Conservation (phyloP, 495 filamentous ascomycete genomes). For the Aspergillus coremiiformis region DNA sequence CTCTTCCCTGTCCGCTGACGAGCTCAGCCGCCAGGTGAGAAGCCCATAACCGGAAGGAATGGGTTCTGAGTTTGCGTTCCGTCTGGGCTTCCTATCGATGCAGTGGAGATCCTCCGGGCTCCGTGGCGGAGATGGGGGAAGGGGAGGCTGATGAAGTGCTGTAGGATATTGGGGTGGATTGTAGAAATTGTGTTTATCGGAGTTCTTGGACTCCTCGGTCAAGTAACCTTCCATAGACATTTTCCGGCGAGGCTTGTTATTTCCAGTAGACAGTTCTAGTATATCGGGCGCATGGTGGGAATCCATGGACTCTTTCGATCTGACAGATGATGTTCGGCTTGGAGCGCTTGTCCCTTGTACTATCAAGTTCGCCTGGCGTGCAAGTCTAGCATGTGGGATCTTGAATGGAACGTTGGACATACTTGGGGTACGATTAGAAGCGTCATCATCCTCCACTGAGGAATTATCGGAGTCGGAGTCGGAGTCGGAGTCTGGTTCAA, state of each 20-base stretch:
- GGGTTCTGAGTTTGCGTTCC: constrained; percentile 19
- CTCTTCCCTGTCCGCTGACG: constrained; percentile 26
- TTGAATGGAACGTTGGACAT: constrained; percentile 5
- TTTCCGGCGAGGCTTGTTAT: constrained; percentile 14
- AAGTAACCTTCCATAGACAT: constrained; percentile 15
- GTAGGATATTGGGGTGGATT: constrained; percentile 20
- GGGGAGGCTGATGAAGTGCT: constrained; percentile 18
- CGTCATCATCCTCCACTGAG: constrained; percentile 20
- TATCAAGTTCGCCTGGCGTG: constrained; percentile 7
- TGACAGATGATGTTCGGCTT: constrained; percentile 18
- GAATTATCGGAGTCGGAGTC: constrained; percentile 16
- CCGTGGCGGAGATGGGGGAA: constrained; percentile 34
- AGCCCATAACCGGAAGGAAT: constrained; percentile 58
- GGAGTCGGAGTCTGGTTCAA: constrained; percentile 25
- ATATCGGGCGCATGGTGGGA: constrained; percentile 15
- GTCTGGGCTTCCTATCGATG: constrained; percentile 18
- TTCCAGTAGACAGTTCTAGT: constrained; percentile 23
- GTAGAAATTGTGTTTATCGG: constrained; percentile 16
- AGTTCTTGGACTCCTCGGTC: constrained; percentile 10
- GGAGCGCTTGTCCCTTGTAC: constrained; percentile 10
- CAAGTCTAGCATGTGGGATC: constrained; percentile 1
- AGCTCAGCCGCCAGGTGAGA: constrained; percentile 54
- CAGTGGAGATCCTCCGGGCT: constrained; percentile 30
- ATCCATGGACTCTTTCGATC: constrained; percentile 20
- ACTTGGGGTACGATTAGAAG: not conserved